Evolutionary conservation across 129 eudicot species (phyloP), one percentile per base, ranked within the genome.

Genomic region (Tagetes patula): DNA sequence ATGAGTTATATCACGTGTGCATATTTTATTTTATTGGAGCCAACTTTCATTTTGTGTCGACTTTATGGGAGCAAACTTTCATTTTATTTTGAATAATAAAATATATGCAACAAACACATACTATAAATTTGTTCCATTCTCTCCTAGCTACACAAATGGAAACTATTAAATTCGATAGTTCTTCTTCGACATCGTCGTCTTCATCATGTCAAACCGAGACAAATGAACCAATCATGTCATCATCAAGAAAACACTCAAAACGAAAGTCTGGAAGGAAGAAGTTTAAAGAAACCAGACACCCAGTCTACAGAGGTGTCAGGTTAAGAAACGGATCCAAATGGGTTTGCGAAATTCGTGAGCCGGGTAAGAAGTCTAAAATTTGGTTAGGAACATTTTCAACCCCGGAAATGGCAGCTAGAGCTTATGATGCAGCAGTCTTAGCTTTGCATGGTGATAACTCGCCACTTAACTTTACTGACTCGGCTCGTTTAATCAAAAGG

Each of bases 351-450:
- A 64, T 81, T 10, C 85, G 81, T 0, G 88, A 84, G 14, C 85
- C 88, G 0, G 73, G n/a, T 31, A 84, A 81, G 52, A 80, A 75
- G 45, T 40, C 83, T 46, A 81, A 81, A 64, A 77, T 84, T 2
- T 80, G 88, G 88, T 58, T 84, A 31, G 88, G 88, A 11, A 84
- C 88, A 4, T 84, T 72, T 74, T 75, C 78, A 1, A 84, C 80
- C 13, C 76, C 87, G 5, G 85, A 84, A 61, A 80, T 80, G 87
- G 87, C 87, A 0, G 87, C 85, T 5, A 69, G 84, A 31, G 87
- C 84, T 48, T 67, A 80, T 38, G 87, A 80, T 43, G 77, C 80
- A 20, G 82, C 87, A 31, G 74, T 77, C 67, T 37, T 84, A 30
- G 34, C 85, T 13, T 69, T 84, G 1, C 78, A 71, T 3, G 87